Evolutionary conservation across 306 rosid species (phyloP), one percentile per base, ranked within the genome.

Genomic region (Alnus glutinosa): DNA sequence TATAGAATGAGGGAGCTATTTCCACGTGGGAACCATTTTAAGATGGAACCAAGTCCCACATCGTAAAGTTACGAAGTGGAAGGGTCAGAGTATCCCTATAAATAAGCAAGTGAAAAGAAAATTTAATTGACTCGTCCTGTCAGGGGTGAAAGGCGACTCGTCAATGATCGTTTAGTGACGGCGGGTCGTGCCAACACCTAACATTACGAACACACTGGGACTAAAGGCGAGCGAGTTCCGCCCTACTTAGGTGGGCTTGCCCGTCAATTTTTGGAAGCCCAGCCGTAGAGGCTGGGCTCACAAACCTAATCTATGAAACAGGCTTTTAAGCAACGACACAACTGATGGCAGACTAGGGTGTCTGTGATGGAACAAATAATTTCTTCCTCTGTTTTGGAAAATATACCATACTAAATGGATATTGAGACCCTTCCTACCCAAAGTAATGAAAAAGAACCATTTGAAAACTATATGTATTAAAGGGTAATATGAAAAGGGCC

Each of bases 261-360:
- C 86, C 97, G 94, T 88, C 97, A 91, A 89, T 89, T 91, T 89
- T 91, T 91, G 92, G 80, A 91, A 89, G 93, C 85, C 78, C 71
- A 68, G 72, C 80, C 76, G 4, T 0, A 0, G 0, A 0, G 0
- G 67, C 80, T 79, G n/a, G 80, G 88, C 90, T 81, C 75, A 18
- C 55, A 71, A 47, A 4, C 32, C 51, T 13, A 42, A 15, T 67
- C 42, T 2, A 18, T 4, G 3, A 32, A 63, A 37, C 9, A 42
- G 46, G 46, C 46, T 5, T 42, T 42, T 42, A 5, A 4, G 46
- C 46, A 5, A 5, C 1, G 46, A 8, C 1, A 6, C 46, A 42
- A 5, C 1, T 42, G 46, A 42, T 42, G 44, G 44, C 44, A 3
- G 44, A 3, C 8, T 42, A 5, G 7, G 46, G 46, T 42, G 5